Evolutionary conservation across 148 eudicot species (phyloP).

Genomic region (Rheum nobile): DNA sequence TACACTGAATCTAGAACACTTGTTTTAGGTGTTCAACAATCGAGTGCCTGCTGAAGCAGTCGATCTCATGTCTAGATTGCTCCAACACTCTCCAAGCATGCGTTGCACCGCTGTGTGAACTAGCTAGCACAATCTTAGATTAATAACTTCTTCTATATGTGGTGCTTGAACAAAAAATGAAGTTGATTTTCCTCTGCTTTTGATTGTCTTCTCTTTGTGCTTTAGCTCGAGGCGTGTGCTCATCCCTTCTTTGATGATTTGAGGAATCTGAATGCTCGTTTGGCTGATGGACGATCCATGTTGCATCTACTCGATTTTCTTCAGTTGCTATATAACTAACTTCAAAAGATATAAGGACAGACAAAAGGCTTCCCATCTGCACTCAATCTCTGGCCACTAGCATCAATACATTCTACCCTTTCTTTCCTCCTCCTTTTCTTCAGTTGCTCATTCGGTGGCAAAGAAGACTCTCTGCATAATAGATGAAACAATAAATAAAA

Average conservation of each 20-base stretch:
- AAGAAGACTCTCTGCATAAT: slow-evolving; percentile 37
- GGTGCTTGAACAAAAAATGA: too few species aligned
- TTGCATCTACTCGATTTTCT: slow-evolving; percentile 73
- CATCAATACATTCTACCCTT: slow-evolving; percentile 13
- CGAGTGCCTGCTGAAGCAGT: slow-evolving; percentile 73
- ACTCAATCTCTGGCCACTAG: slow-evolving; percentile 27
- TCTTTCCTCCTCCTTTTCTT: slow-evolving; percentile 11
- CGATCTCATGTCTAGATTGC: too few species aligned
- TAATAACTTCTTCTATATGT: too few species aligned
- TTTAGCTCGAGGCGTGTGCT: slow-evolving; percentile 92
- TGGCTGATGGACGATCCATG: slow-evolving; percentile 64
- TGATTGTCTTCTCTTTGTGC: not conserved
- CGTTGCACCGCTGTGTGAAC: too few species aligned
- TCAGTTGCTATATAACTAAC: slow-evolving; percentile 23
- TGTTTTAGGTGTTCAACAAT: slow-evolving; percentile 66
- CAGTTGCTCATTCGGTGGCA: slow-evolving; percentile 16
- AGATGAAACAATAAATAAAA: not conserved
- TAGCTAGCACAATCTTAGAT: too few species aligned
- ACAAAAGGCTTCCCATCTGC: slow-evolving; percentile 24
- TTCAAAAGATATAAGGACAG: slow-evolving; percentile 26
- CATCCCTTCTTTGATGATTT: slow-evolving; percentile 84
- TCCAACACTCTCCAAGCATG: too few species aligned
- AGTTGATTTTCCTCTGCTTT: slow-evolving; percentile 1
- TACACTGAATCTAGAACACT: too few species aligned
- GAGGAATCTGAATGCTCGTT: slow-evolving; percentile 56